Percentiles rank a stretch among this genome's conserved stretches.
Evolutionary conservation across 305 asterid species (phyloP).

Genomic region (Fraxinus ornus): DNA sequence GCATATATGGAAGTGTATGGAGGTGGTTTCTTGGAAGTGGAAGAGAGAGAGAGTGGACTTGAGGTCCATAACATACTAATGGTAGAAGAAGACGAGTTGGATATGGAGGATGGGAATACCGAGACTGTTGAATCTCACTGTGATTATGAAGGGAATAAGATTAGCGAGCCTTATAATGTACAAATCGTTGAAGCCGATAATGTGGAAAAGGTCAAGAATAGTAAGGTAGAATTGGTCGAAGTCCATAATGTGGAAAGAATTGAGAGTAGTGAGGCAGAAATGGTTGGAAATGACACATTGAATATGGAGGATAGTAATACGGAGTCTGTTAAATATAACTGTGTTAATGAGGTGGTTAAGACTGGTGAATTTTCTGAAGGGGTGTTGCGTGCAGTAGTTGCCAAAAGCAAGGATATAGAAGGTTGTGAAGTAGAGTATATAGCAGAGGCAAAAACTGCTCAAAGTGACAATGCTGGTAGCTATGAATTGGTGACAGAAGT

Average conservation of each 20-base stretch:
- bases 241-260: not conserved
- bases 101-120: not conserved
- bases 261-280: not conserved
- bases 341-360: not conserved
- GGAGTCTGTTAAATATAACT: constrained; percentile 13
- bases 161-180: not conserved
- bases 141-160: not conserved
- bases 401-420: not conserved
- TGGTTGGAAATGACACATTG: constrained; percentile 3
- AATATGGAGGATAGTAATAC: not conserved
- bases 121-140: constrained; percentile 11
- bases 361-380: not conserved
- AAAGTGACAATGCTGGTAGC: constrained; percentile 14
- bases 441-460: constrained; percentile 6
- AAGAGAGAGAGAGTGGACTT: constrained; percentile 13
- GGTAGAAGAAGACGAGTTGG: constrained; percentile 19
- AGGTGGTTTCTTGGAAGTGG: constrained; percentile 27
- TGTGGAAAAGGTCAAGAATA: not conserved
- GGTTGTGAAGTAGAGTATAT: not conserved
- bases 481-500: constrained; percentile 20
- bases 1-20: constrained; percentile 22
- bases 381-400: not conserved
- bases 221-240: constrained; percentile 10
- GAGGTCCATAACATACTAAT: constrained; percentile 24
- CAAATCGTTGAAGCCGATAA: not conserved